Evolutionary conservation across 106 monocot species (phyloP).

Genomic region (Dioscorea alata): DNA sequence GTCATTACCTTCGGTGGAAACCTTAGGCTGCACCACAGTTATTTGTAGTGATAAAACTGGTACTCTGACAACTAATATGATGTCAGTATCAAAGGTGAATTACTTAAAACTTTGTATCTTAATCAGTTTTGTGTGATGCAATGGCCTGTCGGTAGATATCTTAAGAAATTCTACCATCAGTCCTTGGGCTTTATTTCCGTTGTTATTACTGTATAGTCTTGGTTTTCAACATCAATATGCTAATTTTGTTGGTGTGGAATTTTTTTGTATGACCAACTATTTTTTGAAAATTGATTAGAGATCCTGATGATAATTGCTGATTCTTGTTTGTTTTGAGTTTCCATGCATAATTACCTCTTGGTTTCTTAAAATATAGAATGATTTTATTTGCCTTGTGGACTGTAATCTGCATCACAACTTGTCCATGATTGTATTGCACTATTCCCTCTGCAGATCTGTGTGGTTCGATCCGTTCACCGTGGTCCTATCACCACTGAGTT

Average conservation of each 20-base stretch:
- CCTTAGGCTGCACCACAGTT: conserved; percentile 98
- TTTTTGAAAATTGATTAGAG: too few relatives aligned
- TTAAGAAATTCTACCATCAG: not conserved
- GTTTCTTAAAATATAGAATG: too few relatives aligned
- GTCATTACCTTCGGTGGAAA: conserved; percentile 97
- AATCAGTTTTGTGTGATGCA: not conserved
- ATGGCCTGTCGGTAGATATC: not conserved
- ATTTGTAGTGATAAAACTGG: conserved; percentile 99
- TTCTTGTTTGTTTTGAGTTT: too few relatives aligned
- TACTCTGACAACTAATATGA: conserved; percentile 99
- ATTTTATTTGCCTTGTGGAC: too few relatives aligned
- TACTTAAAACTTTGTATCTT: not conserved
- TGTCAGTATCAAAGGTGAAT: conserved; percentile 97
- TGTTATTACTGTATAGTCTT: too few relatives aligned
- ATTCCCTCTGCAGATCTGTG: conserved; percentile 56
- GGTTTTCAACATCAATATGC: too few relatives aligned
- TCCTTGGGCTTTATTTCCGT: too few relatives aligned
- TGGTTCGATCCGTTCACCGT: conserved; percentile 80
- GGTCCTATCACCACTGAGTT: conserved; percentile 78
- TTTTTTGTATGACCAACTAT: too few relatives aligned
- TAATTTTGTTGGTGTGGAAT: too few relatives aligned
- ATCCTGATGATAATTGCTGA: too few relatives aligned
- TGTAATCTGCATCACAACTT: too few relatives aligned
- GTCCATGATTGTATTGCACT: not conserved
- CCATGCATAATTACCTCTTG: too few relatives aligned